These are phyloP conservation scores for Lentinula sp. DNA, from an alignment of 768 basidiomycete species.

Conservation along the genomic window DNA sequence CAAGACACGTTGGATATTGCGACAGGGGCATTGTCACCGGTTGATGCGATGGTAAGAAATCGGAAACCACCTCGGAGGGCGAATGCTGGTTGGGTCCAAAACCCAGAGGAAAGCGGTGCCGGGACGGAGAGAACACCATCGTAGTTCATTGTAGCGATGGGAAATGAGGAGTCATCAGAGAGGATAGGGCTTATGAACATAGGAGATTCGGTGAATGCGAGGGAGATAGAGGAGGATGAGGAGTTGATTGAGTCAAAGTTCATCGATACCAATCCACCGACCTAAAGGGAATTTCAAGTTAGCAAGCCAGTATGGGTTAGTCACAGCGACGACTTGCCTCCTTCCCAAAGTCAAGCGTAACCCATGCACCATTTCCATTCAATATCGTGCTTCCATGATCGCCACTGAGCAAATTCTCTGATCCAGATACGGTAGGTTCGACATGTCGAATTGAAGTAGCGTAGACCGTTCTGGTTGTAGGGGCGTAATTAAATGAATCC, in stretches of 20 bases:
- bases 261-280: constrained; percentile 48
- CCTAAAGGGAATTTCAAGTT: constrained; percentile 21
- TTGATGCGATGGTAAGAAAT: constrained; percentile 14
- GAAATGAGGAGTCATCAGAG: constrained; percentile 49
- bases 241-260: constrained; percentile 29
- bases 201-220: constrained; percentile 57
- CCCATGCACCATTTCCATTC: constrained; percentile 33
- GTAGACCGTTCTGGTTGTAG: constrained; percentile 38
- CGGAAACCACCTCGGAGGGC: constrained; percentile 30
- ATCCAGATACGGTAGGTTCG: constrained; percentile 27
- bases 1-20: constrained; percentile 26
- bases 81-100: constrained; percentile 43
- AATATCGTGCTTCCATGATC: constrained; percentile 31
- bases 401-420: constrained; percentile 26
- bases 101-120: constrained; percentile 28
- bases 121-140: constrained; percentile 36
- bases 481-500: constrained; percentile 48
- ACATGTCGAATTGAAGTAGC: constrained; percentile 32
- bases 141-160: constrained; percentile 35
- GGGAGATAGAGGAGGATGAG: constrained; percentile 31
- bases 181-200: constrained; percentile 44
- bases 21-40: constrained; percentile 14
- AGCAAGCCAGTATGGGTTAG: background rate
- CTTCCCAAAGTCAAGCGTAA: constrained; percentile 49
- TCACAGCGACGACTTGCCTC: constrained; percentile 29